Evolutionary conservation across 176 grass and related monocot genomes (phyloP).

Genomic region (Themeda triandra): DNA sequence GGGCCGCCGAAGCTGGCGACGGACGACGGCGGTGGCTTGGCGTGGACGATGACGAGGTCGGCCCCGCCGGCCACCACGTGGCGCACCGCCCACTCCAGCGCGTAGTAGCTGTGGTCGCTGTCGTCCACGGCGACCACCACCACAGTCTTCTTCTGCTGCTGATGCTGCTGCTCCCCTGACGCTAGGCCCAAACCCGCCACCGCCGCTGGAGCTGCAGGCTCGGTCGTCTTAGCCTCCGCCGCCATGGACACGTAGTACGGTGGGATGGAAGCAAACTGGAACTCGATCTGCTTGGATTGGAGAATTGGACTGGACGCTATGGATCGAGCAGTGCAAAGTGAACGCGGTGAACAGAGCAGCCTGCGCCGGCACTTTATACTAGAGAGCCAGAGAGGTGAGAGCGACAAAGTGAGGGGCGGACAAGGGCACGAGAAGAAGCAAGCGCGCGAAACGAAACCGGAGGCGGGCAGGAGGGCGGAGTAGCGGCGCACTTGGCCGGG

Average conservation of each 20-base stretch:
- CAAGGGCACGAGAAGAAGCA: neutral
- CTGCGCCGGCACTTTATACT: neutral
- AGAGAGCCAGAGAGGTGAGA: neutral
- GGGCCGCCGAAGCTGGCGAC: slow-evolving; percentile 39
- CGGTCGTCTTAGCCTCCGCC: neutral
- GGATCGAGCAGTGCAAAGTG: neutral
- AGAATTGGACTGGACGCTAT: neutral
- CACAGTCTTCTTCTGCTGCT: slow-evolving; percentile 22
- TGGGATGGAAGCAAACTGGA: neutral
- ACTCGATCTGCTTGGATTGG: neutral
- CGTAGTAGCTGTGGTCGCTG: slow-evolving; percentile 62
- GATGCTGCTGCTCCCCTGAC: neutral
- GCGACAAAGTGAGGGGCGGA: neutral
- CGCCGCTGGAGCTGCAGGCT: neutral
- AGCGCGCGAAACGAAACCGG: neutral
- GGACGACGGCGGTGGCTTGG: slow-evolving; percentile 54
- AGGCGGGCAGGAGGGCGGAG: too few relatives aligned
- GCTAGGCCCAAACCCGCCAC: neutral
- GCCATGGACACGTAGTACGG: neutral
- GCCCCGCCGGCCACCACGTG: slow-evolving; percentile 15
- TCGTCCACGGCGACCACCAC: slow-evolving; percentile 68
- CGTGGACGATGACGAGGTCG: slow-evolving; percentile 69
- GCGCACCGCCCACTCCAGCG: slow-evolving; percentile 57
- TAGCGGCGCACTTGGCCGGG: too few relatives aligned
- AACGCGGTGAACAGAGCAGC: neutral